Base-by-base conservation (phyloP, 106 monocot genomes). In the Acanthochlamys bracteata region DNA sequence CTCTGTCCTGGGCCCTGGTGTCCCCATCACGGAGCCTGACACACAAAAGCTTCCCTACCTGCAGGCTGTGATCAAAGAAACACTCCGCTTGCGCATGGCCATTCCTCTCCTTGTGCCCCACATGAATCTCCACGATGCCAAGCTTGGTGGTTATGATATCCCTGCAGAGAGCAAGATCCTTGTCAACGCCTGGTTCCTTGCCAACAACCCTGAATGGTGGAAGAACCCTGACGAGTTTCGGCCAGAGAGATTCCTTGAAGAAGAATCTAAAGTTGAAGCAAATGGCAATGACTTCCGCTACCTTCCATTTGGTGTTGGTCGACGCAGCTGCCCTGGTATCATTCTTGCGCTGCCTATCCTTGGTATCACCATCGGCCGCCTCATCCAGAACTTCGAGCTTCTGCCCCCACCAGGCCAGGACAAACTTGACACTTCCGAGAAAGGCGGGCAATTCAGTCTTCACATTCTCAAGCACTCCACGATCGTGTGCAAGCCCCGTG, bases 381-480 rank as follows among this genome's bases (percentile, higher is more conserved):
- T 86, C 7, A 83, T 92, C 20, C 86, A 86, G 75, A 86, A 80
- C 79, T 92, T 92, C 12, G 81, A 92, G 41, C 66, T 92, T 46
- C 62, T 84, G 64, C 86, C 84, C 14, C 86, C 91, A 7, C 83
- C 78, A 0, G 86, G 91, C 15, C 45, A 61, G 72, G 58, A 71
- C 42, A 79, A 83, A 73, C 22, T 92, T 16, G 91, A 92, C 39
- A 86, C 83, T 23, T 24, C 83, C 1, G 91, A 92, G 80, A 84
- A 86, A 60, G 83, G 86, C 16, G 91, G 86, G 15, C 91, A 92
- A 64, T 92, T 92, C 67, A 92, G 91, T 42, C 73, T 84, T 27
- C 91, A 84, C 53, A 81, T 87, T 42, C 22, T 75, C 39, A 87
- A 84, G 63, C 86, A 92, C 54, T 87, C 86, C 64, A 79, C 79